phyloP scores from a whole-genome alignment of 139 green algal species.

The Micractinium conductrix region DNA sequence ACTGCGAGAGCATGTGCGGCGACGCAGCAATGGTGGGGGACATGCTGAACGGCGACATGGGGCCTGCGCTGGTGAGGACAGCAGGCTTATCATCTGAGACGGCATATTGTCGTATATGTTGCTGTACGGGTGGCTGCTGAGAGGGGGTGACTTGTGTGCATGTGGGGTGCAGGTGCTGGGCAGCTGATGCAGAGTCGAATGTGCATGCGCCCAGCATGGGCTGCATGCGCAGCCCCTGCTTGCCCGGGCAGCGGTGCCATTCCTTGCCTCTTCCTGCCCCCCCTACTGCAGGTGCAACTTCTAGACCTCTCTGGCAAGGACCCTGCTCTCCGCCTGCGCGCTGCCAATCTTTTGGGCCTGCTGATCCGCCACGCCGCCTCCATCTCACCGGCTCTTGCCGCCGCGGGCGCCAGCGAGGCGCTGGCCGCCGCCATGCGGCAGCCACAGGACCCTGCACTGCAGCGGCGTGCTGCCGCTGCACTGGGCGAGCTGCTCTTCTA shows the following conservation, averaged over 20 bases:
- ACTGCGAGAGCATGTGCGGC: constrained; percentile 89
- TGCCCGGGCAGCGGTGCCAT: too few relatives aligned
- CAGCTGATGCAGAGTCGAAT: too few relatives aligned
- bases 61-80: constrained; percentile 76
- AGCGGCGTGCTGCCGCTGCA: constrained; percentile 16
- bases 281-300: background rate
- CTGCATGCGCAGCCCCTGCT: too few relatives aligned
- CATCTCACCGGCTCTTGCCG: constrained; percentile 77
- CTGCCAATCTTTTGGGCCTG: constrained; percentile 69
- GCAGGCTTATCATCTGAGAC: too few relatives aligned
- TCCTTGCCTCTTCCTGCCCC: too few relatives aligned
- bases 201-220: too few relatives aligned
- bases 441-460: constrained; percentile 1
- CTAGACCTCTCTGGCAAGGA: background rate
- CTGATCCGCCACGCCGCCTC: constrained; percentile 92
- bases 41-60: constrained; percentile 88
- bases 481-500: constrained; percentile 96
- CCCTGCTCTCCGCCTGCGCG: background rate
- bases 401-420: constrained; percentile 70
- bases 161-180: too few relatives aligned
- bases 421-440: constrained; percentile 73
- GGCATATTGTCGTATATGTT: too few relatives aligned
- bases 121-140: too few relatives aligned
- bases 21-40: constrained; percentile 83
- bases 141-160: too few relatives aligned